phyloP scores from a whole-genome alignment of 2,329 filamentous ascomycete genomes.

The Sarocladium strictum region DNA sequence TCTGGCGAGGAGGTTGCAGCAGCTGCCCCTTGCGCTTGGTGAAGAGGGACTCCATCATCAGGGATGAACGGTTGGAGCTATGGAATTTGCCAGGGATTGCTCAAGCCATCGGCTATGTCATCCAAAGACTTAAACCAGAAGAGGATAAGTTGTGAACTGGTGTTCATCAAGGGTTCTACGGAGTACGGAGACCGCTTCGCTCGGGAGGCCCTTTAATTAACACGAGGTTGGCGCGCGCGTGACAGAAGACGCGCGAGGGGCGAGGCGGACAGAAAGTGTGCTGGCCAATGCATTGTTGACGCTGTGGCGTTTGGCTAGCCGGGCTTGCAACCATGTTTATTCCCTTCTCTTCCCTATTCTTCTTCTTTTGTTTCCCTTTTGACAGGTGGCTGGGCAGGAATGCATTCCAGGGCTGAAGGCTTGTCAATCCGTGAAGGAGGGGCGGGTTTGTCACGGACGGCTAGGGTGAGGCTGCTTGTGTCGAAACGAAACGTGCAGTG shows the following conservation, averaged over 20 bases:
- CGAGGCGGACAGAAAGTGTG: too few species aligned
- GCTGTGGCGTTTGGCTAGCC: neutral
- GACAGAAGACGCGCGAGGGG: neutral
- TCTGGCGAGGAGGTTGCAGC: neutral
- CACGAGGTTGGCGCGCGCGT: conserved; percentile 8
- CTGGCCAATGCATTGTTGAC: too few species aligned
- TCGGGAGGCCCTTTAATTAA: neutral
- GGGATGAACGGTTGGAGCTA: neutral
- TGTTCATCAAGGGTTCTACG: neutral
- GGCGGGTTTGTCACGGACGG: neutral
- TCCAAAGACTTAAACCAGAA: neutral
- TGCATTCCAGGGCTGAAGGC: neutral
- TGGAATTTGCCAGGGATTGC: neutral
- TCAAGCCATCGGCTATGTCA: neutral
- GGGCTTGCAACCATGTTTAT: neutral
- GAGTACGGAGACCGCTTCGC: neutral
- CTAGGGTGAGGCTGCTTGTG: neutral
- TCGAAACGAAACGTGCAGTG: conserved; percentile 7
- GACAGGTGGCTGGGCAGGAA: neutral
- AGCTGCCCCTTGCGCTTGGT: neutral
- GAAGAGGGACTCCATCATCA: neutral
- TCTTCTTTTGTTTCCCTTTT: neutral
- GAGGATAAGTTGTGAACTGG: neutral
- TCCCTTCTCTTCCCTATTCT: neutral
- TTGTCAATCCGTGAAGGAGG: neutral